Evolutionary conservation across 192 early-diverging fungal genomes (phyloP).

Genomic region (Glomus cerebriforme): DNA sequence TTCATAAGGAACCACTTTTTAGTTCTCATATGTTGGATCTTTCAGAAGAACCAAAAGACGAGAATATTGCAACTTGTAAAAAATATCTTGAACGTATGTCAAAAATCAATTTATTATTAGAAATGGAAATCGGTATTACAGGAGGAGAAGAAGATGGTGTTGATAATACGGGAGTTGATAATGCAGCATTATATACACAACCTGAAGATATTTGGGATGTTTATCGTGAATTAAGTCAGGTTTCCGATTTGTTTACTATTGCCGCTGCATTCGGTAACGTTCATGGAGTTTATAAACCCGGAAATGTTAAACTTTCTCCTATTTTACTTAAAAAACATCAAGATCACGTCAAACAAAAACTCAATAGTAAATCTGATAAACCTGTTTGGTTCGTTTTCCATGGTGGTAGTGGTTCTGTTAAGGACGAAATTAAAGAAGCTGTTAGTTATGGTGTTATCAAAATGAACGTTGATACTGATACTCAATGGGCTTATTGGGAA

Average conservation of each 20-base stretch:
- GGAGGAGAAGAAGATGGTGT: constrained; percentile 99
- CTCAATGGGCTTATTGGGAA: constrained; percentile 94
- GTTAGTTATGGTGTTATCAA: constrained; percentile 88
- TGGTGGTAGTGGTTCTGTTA: constrained; percentile 89
- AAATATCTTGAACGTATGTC: constrained; percentile 94
- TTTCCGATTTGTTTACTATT: constrained; percentile 92
- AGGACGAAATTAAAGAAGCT: constrained; percentile 80
- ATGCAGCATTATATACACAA: constrained; percentile 89
- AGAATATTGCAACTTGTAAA: constrained; percentile 89
- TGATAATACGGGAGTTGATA: constrained; percentile 92
- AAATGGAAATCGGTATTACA: constrained; percentile 99
- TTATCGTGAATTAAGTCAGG: constrained; percentile 82
- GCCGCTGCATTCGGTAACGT: constrained; percentile 96
- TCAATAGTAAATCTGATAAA: constrained; percentile 57
- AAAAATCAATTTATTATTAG: constrained; percentile 82
- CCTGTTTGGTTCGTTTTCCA: constrained; percentile 98
- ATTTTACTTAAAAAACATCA: constrained; percentile 93
- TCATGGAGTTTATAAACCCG: constrained; percentile 95
- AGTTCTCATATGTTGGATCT: constrained; percentile 99
- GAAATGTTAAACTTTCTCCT: constrained; percentile 93
- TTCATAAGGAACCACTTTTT: constrained; percentile 93
- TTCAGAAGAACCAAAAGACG: constrained; percentile 89
- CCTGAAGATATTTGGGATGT: constrained; percentile 96
- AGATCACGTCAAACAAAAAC: constrained; percentile 73
- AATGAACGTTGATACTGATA: constrained; percentile 99